Evolutionary conservation across 768 basidiomycete species (phyloP).

Genomic region (Infundibulicybe gibba): DNA sequence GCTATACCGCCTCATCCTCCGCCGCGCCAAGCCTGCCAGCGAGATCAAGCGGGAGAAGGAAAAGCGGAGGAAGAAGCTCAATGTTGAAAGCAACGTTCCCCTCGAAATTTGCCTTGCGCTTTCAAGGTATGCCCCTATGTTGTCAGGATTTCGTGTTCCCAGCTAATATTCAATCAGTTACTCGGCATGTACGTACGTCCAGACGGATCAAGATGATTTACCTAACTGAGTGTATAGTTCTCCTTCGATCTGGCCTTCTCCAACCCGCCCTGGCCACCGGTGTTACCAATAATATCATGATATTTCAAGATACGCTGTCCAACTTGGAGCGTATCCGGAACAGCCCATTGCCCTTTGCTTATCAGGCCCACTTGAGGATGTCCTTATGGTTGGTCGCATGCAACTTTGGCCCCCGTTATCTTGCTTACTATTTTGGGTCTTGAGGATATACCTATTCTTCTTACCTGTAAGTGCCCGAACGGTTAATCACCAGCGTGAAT

Average conservation of each 20-base stretch:
- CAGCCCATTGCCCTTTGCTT: conserved; percentile 67
- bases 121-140: conserved; percentile 30
- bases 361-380: conserved; percentile 63
- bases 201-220: background rate
- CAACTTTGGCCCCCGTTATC: background rate
- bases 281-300: conserved; percentile 38
- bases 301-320: conserved; percentile 54
- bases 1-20: conserved; percentile 21
- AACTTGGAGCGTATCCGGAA: conserved; percentile 62
- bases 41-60: conserved; percentile 17
- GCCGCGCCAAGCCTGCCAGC: conserved; percentile 12
- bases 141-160: conserved; percentile 1
- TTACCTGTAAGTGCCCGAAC: conserved; percentile 31
- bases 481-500: conserved; percentile 12
- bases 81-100: conserved; percentile 58
- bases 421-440: background rate
- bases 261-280: conserved; percentile 50
- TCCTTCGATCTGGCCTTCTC: conserved; percentile 41
- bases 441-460: conserved; percentile 24
- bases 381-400: conserved; percentile 42
- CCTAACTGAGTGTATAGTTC: conserved; percentile 19
- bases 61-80: conserved; percentile 28
- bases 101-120: conserved; percentile 55
- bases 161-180: conserved; percentile 28
- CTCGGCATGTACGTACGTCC: conserved; percentile 30